Conservation (phyloP, 176 grass and related monocot species). For the Triticum monococcum region DNA sequence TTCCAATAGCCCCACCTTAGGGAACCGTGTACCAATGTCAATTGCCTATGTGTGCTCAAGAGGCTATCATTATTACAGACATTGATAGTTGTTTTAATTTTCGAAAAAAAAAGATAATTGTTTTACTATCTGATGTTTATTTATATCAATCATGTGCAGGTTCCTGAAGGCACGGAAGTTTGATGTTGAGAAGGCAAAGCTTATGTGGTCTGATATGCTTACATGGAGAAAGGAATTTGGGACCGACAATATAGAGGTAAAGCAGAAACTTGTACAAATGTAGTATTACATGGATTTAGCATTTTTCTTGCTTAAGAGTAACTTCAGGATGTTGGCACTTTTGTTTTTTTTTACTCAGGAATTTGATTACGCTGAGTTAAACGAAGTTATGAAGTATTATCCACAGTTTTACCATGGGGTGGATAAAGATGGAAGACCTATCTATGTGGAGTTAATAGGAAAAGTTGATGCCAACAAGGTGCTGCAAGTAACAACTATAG, state of each 20-base stretch:
- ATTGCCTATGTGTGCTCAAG: not conserved
- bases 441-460: conserved; percentile 88
- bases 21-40: not conserved
- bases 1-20: not conserved
- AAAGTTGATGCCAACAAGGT: conserved; percentile 84
- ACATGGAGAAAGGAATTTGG: conserved; percentile 90
- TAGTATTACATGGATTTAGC: conserved; percentile 16
- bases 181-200: conserved; percentile 80
- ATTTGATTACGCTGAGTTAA: conserved; percentile 72
- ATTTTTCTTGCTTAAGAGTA: conserved; percentile 12
- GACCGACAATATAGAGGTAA: conserved; percentile 68
- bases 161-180: conserved; percentile 88
- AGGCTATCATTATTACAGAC: not conserved
- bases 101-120: not conserved
- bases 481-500: conserved; percentile 73
- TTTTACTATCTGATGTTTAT: conserved; percentile 7
- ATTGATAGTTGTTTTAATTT: not conserved
- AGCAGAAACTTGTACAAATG: conserved; percentile 6
- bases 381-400: conserved; percentile 71
- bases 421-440: conserved; percentile 86
- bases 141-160: conserved; percentile 38
- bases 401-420: conserved; percentile 94
- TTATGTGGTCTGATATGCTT: conserved; percentile 97
- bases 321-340: conserved; percentile 13
- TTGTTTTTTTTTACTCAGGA: conserved; percentile 38